Evolutionary conservation across 1,139 yeast genomes (phyloP).

Genomic region (Kodamaea alishanica): DNA sequence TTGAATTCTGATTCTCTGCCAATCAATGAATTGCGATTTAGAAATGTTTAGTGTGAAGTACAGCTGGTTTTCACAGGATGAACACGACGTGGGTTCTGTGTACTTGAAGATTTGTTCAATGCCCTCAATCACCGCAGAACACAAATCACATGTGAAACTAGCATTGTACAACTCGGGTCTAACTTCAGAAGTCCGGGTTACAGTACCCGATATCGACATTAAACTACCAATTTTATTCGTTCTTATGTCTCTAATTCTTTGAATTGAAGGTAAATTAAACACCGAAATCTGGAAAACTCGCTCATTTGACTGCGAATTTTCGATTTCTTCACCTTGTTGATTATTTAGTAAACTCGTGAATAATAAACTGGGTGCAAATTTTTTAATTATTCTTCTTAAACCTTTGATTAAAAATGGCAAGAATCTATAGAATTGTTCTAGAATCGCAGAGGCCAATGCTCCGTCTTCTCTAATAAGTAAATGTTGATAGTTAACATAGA

Average conservation of each 20-base stretch:
- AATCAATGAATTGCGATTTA: slow-evolving; percentile 86
- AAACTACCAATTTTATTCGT: slow-evolving; percentile 87
- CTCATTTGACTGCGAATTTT: slow-evolving; percentile 46
- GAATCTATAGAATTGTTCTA: slow-evolving; percentile 90
- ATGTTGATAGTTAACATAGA: slow-evolving; percentile 84
- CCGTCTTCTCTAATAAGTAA: slow-evolving; percentile 75
- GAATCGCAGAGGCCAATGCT: slow-evolving; percentile 82
- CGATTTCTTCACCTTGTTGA: slow-evolving; percentile 17
- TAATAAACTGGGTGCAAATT: slow-evolving; percentile 71
- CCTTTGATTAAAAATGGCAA: slow-evolving; percentile 80
- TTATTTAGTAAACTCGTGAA: slow-evolving; percentile 41
- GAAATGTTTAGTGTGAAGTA: slow-evolving; percentile 81
- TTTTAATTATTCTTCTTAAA: slow-evolving; percentile 65
- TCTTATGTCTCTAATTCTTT: slow-evolving; percentile 84
- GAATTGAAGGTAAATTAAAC: slow-evolving; percentile 77
- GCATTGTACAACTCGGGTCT: slow-evolving; percentile 91
- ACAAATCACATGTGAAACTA: slow-evolving; percentile 83
- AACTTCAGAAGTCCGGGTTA: slow-evolving; percentile 94
- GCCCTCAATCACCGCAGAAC: slow-evolving; percentile 82
- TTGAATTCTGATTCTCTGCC: slow-evolving; percentile 96
- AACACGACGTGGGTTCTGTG: slow-evolving; percentile 94
- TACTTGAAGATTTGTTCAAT: slow-evolving; percentile 91
- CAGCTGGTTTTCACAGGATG: slow-evolving; percentile 82
- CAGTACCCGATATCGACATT: slow-evolving; percentile 88
- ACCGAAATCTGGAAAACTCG: slow-evolving; percentile 86